Evolutionary conservation across 2,329 filamentous ascomycete species (phyloP), one percentile per base, ranked within the genome.

Genomic region (Coleophoma eucalyptorum): DNA sequence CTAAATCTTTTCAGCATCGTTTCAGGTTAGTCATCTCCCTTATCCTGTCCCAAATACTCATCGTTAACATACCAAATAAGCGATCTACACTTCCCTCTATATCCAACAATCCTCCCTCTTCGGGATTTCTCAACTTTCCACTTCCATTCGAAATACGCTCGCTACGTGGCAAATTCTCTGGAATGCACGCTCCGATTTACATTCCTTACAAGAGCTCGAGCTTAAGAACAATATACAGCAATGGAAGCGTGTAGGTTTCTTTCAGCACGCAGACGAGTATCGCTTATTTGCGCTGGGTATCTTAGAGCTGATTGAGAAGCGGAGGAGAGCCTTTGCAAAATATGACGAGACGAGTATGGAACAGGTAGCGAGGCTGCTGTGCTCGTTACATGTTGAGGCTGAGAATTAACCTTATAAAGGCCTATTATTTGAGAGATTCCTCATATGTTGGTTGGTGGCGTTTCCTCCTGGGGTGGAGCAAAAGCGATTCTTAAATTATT

Each of bases 321-420:
- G 18, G 38, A 13, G 21, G 16, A 16, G 38, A n/a, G 18, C 38
- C 18, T 42, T 42, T 18, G 18, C 38, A 2, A 46, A 32, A 12
- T 46, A 34, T 35, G 44, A 46, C 20, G 26, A 46, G 33, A 46
- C 44, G 15, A 46, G 32, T 46, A 46, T 46, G 44, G 44, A 46
- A 12, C 44, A 46, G 35, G 32, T 46, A 35, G 16, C 44, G 15
- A 46, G 16, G 10, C 26, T 46, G 16, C 10, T 42, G 38, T 42
- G 38, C 7, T 19, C 18, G 18, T 7, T 42, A n/a, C 4, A 42
- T 7, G 38, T 42, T 26, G 4, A 26, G 10, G 2, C 26, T 5
- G 26, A 8, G 26, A 26, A 26, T 5, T 26, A 8, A 26, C 6
- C 10, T 26, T 26, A 26, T 26, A 8, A 8, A 26, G 26, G 26